phyloP scores from a whole-genome alignment of 192 early-diverging fungal genomes.

The Coemansia pectinata region DNA sequence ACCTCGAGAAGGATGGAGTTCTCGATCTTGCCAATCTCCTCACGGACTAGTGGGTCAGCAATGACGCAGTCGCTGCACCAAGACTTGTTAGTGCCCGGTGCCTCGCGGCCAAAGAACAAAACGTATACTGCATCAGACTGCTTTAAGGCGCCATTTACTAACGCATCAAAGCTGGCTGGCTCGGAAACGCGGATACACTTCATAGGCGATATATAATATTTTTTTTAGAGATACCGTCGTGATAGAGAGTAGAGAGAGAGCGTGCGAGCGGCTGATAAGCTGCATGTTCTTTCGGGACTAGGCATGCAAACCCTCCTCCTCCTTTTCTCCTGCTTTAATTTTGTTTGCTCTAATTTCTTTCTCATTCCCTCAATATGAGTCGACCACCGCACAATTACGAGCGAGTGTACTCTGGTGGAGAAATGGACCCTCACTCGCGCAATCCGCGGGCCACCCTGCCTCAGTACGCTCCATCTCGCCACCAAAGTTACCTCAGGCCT shows the following conservation, averaged over 20 bases:
- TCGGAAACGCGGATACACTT: conserved; percentile 40
- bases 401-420: conserved; percentile 37
- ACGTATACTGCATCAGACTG: conserved; percentile 35
- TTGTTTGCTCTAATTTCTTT: background rate
- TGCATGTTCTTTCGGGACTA: background rate
- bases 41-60: conserved; percentile 48
- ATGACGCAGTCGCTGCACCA: conserved; percentile 54
- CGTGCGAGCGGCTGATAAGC: background rate
- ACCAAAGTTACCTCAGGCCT: conserved; percentile 10
- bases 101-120: conserved; percentile 53
- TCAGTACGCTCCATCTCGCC: background rate
- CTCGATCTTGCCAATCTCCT: conserved; percentile 20
- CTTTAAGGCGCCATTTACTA: conserved; percentile 1
- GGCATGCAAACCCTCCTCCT: background rate
- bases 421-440: conserved; percentile 44
- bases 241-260: background rate
- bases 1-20: conserved; percentile 43
- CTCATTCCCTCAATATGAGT: conserved; percentile 21
- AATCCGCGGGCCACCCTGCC: conserved; percentile 11
- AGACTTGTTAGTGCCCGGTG: conserved; percentile 17
- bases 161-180: conserved; percentile 28
- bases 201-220: background rate
- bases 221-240: background rate
- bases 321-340: background rate
- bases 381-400: conserved; percentile 45